Evolutionary conservation across 164 flowering plant species (phyloP), one percentile per base, ranked within the genome.

Genomic region (Stephania cephalantha): DNA sequence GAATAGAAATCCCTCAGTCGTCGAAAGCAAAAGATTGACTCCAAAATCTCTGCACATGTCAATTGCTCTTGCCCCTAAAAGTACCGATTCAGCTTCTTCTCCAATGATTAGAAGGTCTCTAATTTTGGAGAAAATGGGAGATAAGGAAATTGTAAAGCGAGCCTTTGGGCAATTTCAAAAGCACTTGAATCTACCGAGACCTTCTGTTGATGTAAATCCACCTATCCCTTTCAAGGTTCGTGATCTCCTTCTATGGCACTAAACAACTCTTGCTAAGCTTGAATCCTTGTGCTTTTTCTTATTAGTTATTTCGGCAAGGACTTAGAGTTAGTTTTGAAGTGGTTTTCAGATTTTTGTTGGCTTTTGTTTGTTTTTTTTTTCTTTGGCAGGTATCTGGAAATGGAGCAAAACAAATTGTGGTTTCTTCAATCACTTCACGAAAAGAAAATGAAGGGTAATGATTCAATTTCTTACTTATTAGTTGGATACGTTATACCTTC

Each of bases 81-180:
- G 80, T 68, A 72, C 86, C 75, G 80, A 82, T 73, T 78, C 86
- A 22, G 66, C 83, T 78, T 30, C 87, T 45, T 15, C 44, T 22
- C 55, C 84, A n/a, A 78, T 84, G 12, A 78, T 82, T 2, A 86
- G 95, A 76, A 86, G 87, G 71, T 88, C 95, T 42, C 76, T 85
- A 74, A 85, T 94, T 48, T 89, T 94, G 97, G 97, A 94, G 85
- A 82, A 80, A 46, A 94, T 94, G 98, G 95, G 91, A 42, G 97
- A 92, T 79, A 92, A 92, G 77, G 97, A 92, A 74, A 94, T 94
- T 73, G 90, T 94, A 31, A 90, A 84, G 79, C 84, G 94, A 82
- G 98, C 93, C 66, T 94, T 94, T 75, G 91, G 84, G 87, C 67
- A 94, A 81, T 94, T 94, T 73, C 95, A 87, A 52, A 87, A 78